A percentile compares a stretch with the other conserved stretches of the same genome.
These are phyloP conservation scores for Boletus bicolor DNA, from an alignment of 768 basidiomycete genomes.

Conservation along the genomic window DNA sequence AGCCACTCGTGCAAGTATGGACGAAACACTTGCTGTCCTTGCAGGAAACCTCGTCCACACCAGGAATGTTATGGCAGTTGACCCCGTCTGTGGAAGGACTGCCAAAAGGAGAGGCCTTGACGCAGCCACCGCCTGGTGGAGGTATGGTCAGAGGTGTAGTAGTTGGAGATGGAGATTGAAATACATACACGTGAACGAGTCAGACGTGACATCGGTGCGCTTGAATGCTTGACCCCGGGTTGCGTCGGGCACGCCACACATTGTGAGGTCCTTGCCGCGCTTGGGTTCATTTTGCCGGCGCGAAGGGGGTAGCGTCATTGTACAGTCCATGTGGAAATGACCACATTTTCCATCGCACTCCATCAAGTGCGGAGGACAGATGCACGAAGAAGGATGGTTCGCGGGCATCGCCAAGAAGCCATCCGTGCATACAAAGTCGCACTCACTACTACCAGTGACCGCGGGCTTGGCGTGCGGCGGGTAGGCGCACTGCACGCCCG, in stretches of 20 bases:
- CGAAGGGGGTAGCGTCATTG: conserved; percentile 10
- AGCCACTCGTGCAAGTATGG: conserved; percentile 25
- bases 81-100: conserved; percentile 17
- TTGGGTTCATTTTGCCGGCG: conserved; percentile 18
- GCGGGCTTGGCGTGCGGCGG: conserved; percentile 28
- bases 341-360: conserved; percentile 35
- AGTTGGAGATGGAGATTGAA: not conserved
- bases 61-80: conserved; percentile 33
- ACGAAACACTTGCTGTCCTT: conserved; percentile 27
- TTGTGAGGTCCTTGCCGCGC: conserved; percentile 21
- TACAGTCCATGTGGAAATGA: conserved; percentile 22
- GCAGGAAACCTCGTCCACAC: conserved; percentile 31
- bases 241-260: conserved; percentile 26
- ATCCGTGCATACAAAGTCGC: conserved; percentile 30
- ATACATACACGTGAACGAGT: conserved; percentile 32
- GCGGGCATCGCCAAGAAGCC: conserved; percentile 25
- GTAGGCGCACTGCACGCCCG: conserved; percentile 28
- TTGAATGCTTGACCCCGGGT: conserved; percentile 24
- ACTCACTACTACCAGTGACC: conserved; percentile 20
- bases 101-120: conserved; percentile 22
- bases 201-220: conserved; percentile 29
- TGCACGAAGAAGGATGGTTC: conserved; percentile 22
- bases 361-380: conserved; percentile 23
- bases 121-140: conserved; percentile 36
- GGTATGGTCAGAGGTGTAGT: not conserved